Evolutionary conservation across 495 filamentous ascomycete genomes (phyloP), one percentile per base, ranked within the genome.

Genomic region (Rhizodiscina lignyota): DNA sequence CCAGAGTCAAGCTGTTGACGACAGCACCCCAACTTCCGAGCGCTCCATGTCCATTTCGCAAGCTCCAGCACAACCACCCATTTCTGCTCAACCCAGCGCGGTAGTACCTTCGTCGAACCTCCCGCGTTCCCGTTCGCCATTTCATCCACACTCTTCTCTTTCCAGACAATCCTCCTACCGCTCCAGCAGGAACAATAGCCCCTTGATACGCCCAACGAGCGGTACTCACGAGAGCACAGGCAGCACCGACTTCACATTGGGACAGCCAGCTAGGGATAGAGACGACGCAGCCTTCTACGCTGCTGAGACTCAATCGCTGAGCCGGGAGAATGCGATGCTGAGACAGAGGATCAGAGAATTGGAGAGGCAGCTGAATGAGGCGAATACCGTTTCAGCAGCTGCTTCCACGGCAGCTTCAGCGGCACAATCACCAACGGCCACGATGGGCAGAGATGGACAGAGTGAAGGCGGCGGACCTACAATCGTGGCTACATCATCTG

Each of bases 301-400:
- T 53, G 83, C 86, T 2, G 89, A 97, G 57, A 85, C 83, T 2
- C 73, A 82, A 45, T 87, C 74, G 61, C 59, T 97, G 42, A 66
- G 70, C 15, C 65, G 89, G 29, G 89, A 97, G 61, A 97, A 97
- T 48, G 81, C 91, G 53, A 91, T 97, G 78, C 60, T 97, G 37
- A 74, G 75, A 35, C 67, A 75, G 48, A 69, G 89, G 33, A 83
- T 94, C 32, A 70, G 82, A 23, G 87, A 94, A 49, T 60, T 96
- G n/a, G n/a, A n/a, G n/a, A n/a, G n/a, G n/a, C n/a, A n/a, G n/a
- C n/a, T n/a, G n/a, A n/a, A n/a, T n/a, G n/a, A n/a, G n/a, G n/a
- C n/a, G n/a, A n/a, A n/a, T n/a, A n/a, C n/a, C n/a, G n/a, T n/a
- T n/a, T n/a, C n/a, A n/a, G n/a, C n/a, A n/a, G n/a, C n/a, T n/a